A percentile compares a stretch with the other conserved stretches of the same genome.
phyloP scores from a whole-genome alignment of 768 basidiomycete species.

The Termitomyces sp. region DNA sequence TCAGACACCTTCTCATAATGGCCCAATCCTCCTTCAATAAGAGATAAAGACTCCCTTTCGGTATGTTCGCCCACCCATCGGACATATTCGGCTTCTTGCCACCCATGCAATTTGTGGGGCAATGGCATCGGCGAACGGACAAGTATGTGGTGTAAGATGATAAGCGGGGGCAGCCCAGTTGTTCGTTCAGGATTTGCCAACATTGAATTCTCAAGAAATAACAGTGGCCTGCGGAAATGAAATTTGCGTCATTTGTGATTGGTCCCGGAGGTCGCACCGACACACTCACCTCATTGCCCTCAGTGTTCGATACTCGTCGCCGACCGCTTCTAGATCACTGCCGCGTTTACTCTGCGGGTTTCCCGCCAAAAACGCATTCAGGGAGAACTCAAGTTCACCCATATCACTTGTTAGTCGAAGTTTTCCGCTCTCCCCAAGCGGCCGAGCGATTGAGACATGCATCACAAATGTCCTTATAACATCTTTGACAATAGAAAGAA shows the following conservation, averaged over 20 bases:
- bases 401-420: constrained; percentile 94
- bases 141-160: constrained; percentile 88
- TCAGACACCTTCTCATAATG: constrained; percentile 76
- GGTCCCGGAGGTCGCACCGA: background rate
- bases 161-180: constrained; percentile 73
- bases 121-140: constrained; percentile 84
- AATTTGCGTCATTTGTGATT: constrained; percentile 1
- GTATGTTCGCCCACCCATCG: constrained; percentile 93
- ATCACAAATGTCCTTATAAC: constrained; percentile 84
- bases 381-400: constrained; percentile 92
- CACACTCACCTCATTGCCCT: constrained; percentile 77
- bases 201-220: constrained; percentile 80
- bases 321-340: constrained; percentile 66
- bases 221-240: constrained; percentile 55
- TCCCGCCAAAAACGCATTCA: constrained; percentile 73
- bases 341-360: constrained; percentile 53
- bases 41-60: constrained; percentile 70
- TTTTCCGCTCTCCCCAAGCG: constrained; percentile 89
- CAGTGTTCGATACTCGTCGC: constrained; percentile 82
- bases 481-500: constrained; percentile 64
- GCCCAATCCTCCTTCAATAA: constrained; percentile 73
- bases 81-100: constrained; percentile 96
- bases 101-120: constrained; percentile 86
- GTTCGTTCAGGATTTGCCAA: constrained; percentile 67
- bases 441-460: constrained; percentile 90